Conservation (phyloP, 2,329 filamentous ascomycete species). For the Alternaria longipes region DNA sequence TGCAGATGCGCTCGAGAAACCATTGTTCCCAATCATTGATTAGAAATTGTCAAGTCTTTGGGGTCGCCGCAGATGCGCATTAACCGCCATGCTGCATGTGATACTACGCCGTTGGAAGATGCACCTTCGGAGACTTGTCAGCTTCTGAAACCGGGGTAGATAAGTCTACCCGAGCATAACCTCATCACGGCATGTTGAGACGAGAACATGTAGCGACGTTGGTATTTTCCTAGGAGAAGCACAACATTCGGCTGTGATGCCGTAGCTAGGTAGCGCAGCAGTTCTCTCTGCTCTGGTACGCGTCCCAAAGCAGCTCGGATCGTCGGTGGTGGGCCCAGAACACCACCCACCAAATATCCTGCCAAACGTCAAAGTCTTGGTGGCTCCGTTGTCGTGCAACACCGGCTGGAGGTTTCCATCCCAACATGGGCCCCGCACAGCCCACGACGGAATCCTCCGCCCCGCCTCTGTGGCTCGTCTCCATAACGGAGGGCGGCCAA, state of each 20-base stretch:
- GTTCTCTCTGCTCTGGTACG: constrained; percentile 11
- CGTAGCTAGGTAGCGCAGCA: constrained; percentile 8
- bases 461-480: constrained; percentile 15
- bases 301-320: constrained; percentile 20
- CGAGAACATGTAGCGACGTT: too few relatives aligned
- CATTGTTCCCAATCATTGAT: too few relatives aligned
- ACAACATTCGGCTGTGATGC: constrained; percentile 16
- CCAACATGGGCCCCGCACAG: constrained; percentile 21
- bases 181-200: neutral
- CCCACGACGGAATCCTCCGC: constrained; percentile 19
- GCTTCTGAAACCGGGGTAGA: neutral
- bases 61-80: neutral
- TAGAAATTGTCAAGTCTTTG: neutral
- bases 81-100: neutral
- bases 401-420: constrained; percentile 13
- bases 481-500: constrained; percentile 34
- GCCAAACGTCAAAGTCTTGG: constrained; percentile 17
- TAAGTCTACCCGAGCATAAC: neutral
- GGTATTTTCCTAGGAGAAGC: constrained; percentile 8
- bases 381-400: constrained; percentile 26
- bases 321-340: constrained; percentile 18
- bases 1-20: too few relatives aligned
- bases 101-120: neutral
- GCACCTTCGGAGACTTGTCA: neutral
- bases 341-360: neutral